phyloP scores from a whole-genome alignment of 352 stramenopile species.

The Globisporangium solare region DNA sequence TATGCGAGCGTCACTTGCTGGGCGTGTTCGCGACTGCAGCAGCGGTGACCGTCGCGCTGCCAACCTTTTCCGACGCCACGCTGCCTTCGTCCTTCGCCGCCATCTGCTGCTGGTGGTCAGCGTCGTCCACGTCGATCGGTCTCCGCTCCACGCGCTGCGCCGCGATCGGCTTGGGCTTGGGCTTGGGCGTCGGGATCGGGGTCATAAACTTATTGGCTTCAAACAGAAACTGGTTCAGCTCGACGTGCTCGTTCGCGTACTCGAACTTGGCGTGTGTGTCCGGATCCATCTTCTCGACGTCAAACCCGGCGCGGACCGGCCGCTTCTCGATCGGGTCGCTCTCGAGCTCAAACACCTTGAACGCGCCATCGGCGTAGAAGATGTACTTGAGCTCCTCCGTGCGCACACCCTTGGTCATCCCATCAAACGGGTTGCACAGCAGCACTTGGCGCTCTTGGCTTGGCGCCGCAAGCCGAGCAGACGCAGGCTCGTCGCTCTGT shows the following conservation, averaged over 20 bases:
- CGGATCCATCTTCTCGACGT: slow-evolving; percentile 54
- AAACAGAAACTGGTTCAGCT: slow-evolving; percentile 72
- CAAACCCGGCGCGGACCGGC: slow-evolving; percentile 50
- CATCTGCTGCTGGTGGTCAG: too few relatives aligned
- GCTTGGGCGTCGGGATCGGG: slow-evolving; percentile 3
- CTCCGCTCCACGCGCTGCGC: slow-evolving; percentile 8
- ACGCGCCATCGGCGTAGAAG: slow-evolving; percentile 59
- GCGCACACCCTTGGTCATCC: slow-evolving; percentile 56
- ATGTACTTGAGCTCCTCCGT: slow-evolving; percentile 72
- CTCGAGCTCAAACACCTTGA: slow-evolving; percentile 56
- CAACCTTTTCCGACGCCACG: too few relatives aligned
- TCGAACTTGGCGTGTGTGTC: slow-evolving; percentile 40
- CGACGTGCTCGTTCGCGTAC: slow-evolving; percentile 47
- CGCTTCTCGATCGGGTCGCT: slow-evolving; percentile 48
- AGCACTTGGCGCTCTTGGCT: slow-evolving; percentile 38
- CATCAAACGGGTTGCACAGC: slow-evolving; percentile 70
- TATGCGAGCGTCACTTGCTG: too few relatives aligned
- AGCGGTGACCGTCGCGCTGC: too few relatives aligned
- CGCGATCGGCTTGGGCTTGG: neutral
- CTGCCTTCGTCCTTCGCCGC: too few relatives aligned
- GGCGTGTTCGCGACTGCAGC: too few relatives aligned
- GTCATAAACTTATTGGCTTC: slow-evolving; percentile 62
- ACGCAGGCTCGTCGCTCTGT: slow-evolving; percentile 13
- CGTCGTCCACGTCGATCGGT: slow-evolving; percentile 4
- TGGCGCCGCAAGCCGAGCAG: slow-evolving; percentile 7